Conservation (phyloP, 1,284 basidiomycete genomes). For the Tilletia setariae region DNA sequence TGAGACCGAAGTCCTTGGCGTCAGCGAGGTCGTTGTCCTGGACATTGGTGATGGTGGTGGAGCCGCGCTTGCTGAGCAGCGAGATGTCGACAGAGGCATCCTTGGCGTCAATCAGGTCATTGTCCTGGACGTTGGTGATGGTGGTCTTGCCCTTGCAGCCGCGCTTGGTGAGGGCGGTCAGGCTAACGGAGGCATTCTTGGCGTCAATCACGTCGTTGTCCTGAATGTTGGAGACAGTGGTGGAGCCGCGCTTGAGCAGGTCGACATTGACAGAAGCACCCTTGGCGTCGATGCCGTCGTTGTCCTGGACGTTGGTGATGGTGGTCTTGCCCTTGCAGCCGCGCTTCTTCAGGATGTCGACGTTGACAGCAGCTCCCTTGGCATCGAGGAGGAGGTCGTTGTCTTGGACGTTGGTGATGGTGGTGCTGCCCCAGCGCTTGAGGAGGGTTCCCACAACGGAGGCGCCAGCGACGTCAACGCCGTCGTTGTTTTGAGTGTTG, state of each 20-base stretch:
- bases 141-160: background rate
- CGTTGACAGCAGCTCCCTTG: background rate
- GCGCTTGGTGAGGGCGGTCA: background rate
- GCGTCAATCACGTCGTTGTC: slow-evolving; percentile 9
- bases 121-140: background rate
- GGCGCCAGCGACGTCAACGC: background rate
- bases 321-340: background rate
- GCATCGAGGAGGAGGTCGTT: slow-evolving; percentile 3
- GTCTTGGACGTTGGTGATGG: background rate
- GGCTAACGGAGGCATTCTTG: background rate
- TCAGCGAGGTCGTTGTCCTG: background rate
- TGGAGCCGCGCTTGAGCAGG: background rate
- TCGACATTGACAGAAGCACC: background rate
- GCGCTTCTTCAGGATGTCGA: background rate
- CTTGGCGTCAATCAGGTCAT: background rate
- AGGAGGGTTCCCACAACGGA: background rate
- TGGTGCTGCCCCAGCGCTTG: background rate
- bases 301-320: slow-evolving; percentile 9
- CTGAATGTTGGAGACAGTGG: slow-evolving; percentile 2
- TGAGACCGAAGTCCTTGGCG: background rate
- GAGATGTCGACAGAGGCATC: background rate
- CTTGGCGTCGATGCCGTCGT: slow-evolving; percentile 5
- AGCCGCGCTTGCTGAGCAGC: slow-evolving; percentile 1
- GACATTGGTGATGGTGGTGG: background rate
- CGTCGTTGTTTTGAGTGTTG: slow-evolving; percentile 5